These are phyloP conservation scores for Claviceps capensis DNA, from an alignment of 2,329 filamentous ascomycete genomes.

Conservation along the genomic window DNA sequence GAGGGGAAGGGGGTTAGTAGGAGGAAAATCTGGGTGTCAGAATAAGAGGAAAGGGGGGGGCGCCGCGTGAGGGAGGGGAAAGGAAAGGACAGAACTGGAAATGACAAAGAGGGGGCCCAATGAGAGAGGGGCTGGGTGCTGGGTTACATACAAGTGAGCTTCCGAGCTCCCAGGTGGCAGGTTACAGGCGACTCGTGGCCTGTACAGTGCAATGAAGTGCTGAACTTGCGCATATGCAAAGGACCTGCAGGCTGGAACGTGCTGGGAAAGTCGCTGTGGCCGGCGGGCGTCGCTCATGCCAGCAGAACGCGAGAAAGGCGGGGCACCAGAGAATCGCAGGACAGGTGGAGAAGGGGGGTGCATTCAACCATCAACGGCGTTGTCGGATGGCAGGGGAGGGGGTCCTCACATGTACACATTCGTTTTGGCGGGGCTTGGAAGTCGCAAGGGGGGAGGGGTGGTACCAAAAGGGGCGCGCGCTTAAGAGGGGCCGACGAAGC, in stretches of 20 bases:
- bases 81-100: constrained; percentile 9
- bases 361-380: background rate
- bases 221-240: background rate
- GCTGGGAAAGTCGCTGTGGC: constrained; percentile 1
- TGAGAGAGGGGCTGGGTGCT: constrained; percentile 13
- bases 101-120: constrained; percentile 7
- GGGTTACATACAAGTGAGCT: no score
- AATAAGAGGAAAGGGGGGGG: constrained; percentile 9
- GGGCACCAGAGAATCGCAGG: background rate
- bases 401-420: background rate
- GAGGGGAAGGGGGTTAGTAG: constrained; percentile 4
- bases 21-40: constrained; percentile 7
- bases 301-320: constrained; percentile 7
- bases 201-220: background rate
- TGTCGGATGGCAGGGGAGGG: no score
- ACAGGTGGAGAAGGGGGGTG: background rate
- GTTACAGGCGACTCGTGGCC: background rate
- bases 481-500: no score
- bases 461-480: no score
- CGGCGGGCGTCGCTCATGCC: constrained; percentile 13
- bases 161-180: background rate
- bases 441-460: no score
- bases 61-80: background rate
- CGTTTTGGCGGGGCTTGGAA: no score
- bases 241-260: constrained; percentile 2